Evolutionary conservation across 768 basidiomycete species (phyloP).

Genomic region (Trametopsis cervina): DNA sequence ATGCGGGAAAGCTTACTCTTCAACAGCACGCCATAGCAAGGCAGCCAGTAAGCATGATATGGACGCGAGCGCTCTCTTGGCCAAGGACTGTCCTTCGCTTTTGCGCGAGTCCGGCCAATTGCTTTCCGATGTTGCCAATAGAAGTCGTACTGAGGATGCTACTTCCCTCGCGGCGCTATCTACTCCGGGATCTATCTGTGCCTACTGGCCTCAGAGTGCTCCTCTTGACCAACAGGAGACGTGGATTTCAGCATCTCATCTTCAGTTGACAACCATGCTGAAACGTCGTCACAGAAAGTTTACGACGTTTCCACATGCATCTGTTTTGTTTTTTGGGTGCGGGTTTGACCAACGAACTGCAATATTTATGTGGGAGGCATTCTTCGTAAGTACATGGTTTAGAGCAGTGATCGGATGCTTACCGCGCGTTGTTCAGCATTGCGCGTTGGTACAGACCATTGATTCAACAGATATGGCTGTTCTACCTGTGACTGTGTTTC

Average conservation of each 20-base stretch:
- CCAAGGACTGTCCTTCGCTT: not conserved
- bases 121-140: not conserved
- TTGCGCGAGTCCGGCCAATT: not conserved
- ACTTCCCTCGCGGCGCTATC: no score
- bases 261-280: no score
- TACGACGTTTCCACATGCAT: not conserved
- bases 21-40: not conserved
- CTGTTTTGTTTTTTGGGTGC: not conserved
- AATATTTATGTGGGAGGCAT: not conserved
- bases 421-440: not conserved
- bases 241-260: no score
- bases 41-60: not conserved
- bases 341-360: not conserved
- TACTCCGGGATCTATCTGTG: no score
- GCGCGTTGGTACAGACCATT: not conserved
- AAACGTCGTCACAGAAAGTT: not conserved
- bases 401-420: no score
- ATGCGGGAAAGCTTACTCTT: not conserved
- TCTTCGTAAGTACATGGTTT: not conserved
- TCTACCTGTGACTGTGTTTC: not conserved
- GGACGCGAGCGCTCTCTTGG: not conserved
- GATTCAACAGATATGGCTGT: not conserved
- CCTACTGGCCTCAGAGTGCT: no score
- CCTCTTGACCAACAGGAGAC: no score
- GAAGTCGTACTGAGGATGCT: no score